Percentiles rank a stretch among this genome's conserved stretches.
These are phyloP conservation scores for Cryphonectria carpinicola DNA, from an alignment of 2,329 filamentous ascomycete genomes.

Conservation along the genomic window DNA sequence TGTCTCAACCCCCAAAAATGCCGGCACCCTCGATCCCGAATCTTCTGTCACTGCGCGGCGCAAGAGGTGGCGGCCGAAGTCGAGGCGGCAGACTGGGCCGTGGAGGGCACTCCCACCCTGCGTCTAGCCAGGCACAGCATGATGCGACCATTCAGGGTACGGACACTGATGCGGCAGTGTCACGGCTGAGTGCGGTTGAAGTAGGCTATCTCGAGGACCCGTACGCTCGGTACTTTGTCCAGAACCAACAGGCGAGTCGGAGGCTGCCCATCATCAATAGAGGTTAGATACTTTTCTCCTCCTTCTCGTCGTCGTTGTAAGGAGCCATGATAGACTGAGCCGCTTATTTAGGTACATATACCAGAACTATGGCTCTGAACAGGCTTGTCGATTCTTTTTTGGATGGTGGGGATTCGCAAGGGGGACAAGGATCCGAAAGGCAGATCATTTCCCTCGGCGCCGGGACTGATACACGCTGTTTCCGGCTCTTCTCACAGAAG, in stretches of 20 bases:
- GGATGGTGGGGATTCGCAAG: conserved; percentile 35
- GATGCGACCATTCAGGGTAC: conserved; percentile 85
- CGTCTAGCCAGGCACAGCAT: conserved; percentile 47
- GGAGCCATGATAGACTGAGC: conserved; percentile 65
- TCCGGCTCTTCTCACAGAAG: conserved; percentile 67
- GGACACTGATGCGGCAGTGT: conserved; percentile 88
- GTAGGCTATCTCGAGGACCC: conserved; percentile 83
- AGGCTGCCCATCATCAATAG: conserved; percentile 92
- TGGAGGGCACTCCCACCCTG: conserved; percentile 30
- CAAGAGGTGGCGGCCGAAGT: conserved; percentile 45
- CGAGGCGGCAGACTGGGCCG: conserved; percentile 31
- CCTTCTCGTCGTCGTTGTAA: conserved; percentile 50
- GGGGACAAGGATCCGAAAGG: conserved; percentile 43
- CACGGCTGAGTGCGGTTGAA: conserved; percentile 84
- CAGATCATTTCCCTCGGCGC: conserved; percentile 94
- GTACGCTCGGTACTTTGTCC: conserved; percentile 74
- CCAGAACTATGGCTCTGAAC: conserved; percentile 84
- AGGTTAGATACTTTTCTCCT: conserved; percentile 56
- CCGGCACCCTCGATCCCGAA: conserved; percentile 79
- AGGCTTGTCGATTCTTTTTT: conserved; percentile 75
- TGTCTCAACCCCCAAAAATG: conserved; percentile 52
- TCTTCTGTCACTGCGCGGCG: conserved; percentile 62
- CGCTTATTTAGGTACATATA: conserved; percentile 75
- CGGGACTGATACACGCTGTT: conserved; percentile 88
- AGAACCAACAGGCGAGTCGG: conserved; percentile 55